Evolutionary conservation across 1,139 yeast genomes (phyloP), one percentile per base, ranked within the genome.

Genomic region (Candida sp.): DNA sequence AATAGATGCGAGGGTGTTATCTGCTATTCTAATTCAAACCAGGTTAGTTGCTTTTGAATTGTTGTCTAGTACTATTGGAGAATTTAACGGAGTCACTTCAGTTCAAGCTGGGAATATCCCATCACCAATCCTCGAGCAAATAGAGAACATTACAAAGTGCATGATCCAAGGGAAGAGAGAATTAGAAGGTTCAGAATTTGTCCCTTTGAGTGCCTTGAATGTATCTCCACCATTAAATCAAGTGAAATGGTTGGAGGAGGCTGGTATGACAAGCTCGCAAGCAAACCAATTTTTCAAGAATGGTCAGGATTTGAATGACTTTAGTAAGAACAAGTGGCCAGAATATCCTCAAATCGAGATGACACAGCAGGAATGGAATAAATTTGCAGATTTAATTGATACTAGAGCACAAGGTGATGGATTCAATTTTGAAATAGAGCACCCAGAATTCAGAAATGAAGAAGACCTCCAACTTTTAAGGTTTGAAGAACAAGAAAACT

Each of bases 151-250:
- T 9, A 58, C 70, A 19, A 61, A 63, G 39, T 59, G 65, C 33
- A 60, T 68, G 5, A 69, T 62, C 46, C 55, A 46, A 52, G 58
- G 43, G 51, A 60, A 43, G 45, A 61, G 43, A 50, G 65, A 50
- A 47, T 51, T 25, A 40, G 42, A 12, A 68, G 75, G 33, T 50
- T 64, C 40, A 45, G 75, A 50, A 2, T 66, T 66, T 38, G 69
- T 73, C 41, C 77, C 79, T 5, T 64, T 82, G 29, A 60, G 68
- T 15, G 71, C 79, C 65, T 63, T 66, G 35, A 70, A 72, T 36
- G 79, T 81, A 3, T 60, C 72, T 4, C 83, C 84, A 8, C 75
- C 87, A 0, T 65, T 68, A n/a, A 68, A 68, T 7, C 77, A 79
- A 50, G 60, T 77, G 6, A 68, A 73, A 5, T 79, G 76, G 48